These are phyloP conservation scores for Fraxinus quadrangulata DNA, from an alignment of 257 asterid genomes.

Conservation along the genomic window DNA sequence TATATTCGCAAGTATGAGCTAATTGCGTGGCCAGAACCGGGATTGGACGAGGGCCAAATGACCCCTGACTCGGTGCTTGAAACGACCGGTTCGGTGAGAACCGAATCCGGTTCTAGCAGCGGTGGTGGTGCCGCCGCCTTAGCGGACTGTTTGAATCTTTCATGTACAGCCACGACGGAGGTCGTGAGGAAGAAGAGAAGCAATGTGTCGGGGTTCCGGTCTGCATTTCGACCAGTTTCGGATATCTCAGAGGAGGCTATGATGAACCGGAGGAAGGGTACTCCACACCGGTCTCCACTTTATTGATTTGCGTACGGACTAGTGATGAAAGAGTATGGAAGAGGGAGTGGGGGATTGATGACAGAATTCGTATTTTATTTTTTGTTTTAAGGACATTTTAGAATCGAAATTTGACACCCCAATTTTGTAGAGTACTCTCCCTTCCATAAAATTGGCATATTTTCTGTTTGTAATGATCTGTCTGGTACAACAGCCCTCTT, in stretches of 20 bases:
- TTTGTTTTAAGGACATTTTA: background rate
- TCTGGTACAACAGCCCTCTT: too few species aligned
- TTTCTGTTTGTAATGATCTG: too few species aligned
- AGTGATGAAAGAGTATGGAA: slow-evolving; percentile 13
- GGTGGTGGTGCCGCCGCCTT: slow-evolving; percentile 32
- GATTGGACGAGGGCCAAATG: slow-evolving; percentile 57
- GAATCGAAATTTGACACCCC: slow-evolving; percentile 12
- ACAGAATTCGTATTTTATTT: slow-evolving; percentile 17
- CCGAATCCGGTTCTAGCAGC: slow-evolving; percentile 63
- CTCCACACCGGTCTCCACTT: slow-evolving; percentile 49
- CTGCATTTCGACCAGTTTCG: slow-evolving; percentile 27
- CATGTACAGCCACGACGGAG: slow-evolving; percentile 47
- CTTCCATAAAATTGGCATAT: background rate
- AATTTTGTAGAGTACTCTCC: slow-evolving; percentile 32
- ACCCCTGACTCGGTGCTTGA: slow-evolving; percentile 73
- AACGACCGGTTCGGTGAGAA: slow-evolving; percentile 39
- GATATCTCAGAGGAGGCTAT: slow-evolving; percentile 21
- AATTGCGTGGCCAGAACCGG: slow-evolving; percentile 51
- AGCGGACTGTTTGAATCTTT: slow-evolving; percentile 26
- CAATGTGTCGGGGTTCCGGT: slow-evolving; percentile 12
- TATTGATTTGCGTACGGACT: slow-evolving; percentile 30
- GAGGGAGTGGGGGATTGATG: background rate
- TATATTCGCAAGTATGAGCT: slow-evolving; percentile 44
- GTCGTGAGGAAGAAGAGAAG: slow-evolving; percentile 44
- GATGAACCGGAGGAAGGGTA: slow-evolving; percentile 49